These are phyloP conservation scores for Kodamaea alishanica DNA, from an alignment of 1,139 yeast genomes.

Conservation along the genomic window DNA sequence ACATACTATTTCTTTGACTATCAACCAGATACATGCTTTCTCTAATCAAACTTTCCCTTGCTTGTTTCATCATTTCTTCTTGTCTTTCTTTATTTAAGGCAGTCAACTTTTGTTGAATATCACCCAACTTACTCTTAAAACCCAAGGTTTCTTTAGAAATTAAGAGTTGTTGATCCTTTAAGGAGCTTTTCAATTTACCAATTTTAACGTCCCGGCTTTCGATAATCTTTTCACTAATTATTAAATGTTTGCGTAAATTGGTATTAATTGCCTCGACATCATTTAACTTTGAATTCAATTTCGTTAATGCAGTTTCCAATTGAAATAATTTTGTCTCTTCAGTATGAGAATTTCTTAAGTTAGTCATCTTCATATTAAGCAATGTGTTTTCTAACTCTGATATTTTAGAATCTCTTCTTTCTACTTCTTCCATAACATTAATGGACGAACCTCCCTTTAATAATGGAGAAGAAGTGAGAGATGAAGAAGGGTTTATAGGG, in stretches of 20 bases:
- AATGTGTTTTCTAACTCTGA: slow-evolving; percentile 37
- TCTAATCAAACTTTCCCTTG: slow-evolving; percentile 15
- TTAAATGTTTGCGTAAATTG: slow-evolving; percentile 38
- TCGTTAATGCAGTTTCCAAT: slow-evolving; percentile 38
- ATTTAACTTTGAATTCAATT: slow-evolving; percentile 34
- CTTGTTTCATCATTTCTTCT: slow-evolving; percentile 16
- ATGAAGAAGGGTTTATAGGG: slow-evolving; percentile 12
- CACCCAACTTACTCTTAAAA: slow-evolving; percentile 50
- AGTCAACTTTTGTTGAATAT: slow-evolving; percentile 40
- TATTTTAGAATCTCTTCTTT: slow-evolving; percentile 35
- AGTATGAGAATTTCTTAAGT: slow-evolving; percentile 36
- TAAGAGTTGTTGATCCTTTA: slow-evolving; percentile 50
- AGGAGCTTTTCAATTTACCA: slow-evolving; percentile 47
- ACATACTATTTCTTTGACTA: slow-evolving; percentile 14
- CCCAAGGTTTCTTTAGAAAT: slow-evolving; percentile 49
- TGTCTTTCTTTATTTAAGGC: slow-evolving; percentile 15
- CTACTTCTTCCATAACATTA: slow-evolving; percentile 23
- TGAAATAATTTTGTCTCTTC: slow-evolving; percentile 43
- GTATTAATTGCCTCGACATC: slow-evolving; percentile 40
- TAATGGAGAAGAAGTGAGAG: slow-evolving; percentile 7
- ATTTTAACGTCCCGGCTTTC: slow-evolving; percentile 61
- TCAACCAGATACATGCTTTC: slow-evolving; percentile 18
- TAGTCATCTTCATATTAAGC: slow-evolving; percentile 34
- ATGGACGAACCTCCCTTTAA: slow-evolving; percentile 7
- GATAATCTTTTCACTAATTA: slow-evolving; percentile 55